A percentile compares a stretch with the other conserved stretches of the same genome.
Evolutionary conservation across 495 filamentous ascomycete species (phyloP).

Genomic region (Cercophora samala): DNA sequence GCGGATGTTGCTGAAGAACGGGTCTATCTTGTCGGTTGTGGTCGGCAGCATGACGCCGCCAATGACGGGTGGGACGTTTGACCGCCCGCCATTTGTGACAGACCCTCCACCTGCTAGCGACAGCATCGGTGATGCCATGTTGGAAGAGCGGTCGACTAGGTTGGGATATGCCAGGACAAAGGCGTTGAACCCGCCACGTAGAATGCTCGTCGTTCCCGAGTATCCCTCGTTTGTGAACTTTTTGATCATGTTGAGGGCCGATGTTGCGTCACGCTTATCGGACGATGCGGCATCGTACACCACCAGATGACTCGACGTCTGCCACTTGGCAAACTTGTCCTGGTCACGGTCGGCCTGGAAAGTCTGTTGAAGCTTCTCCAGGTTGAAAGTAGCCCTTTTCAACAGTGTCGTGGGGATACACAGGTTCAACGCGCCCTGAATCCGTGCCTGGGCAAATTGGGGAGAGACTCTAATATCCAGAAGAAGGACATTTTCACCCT

Average conservation of each 20-base stretch:
- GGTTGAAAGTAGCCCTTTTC: slow-evolving; percentile 86
- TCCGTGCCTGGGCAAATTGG: slow-evolving; percentile 70
- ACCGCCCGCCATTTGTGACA: slow-evolving; percentile 24
- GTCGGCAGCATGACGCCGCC: slow-evolving; percentile 84
- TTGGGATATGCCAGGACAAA: slow-evolving; percentile 48
- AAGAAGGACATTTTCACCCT: slow-evolving; percentile 59
- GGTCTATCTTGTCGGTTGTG: slow-evolving; percentile 64
- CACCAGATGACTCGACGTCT: slow-evolving; percentile 66
- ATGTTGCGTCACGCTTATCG: slow-evolving; percentile 72
- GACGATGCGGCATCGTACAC: slow-evolving; percentile 80
- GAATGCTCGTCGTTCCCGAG: slow-evolving; percentile 65
- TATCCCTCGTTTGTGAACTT: slow-evolving; percentile 89
- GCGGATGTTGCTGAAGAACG: slow-evolving; percentile 93
- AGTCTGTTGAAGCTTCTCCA: slow-evolving; percentile 83
- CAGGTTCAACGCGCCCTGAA: slow-evolving; percentile 78
- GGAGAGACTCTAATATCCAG: slow-evolving; percentile 88
- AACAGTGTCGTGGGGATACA: slow-evolving; percentile 94
- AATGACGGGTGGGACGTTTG: slow-evolving; percentile 68
- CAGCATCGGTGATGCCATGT: slow-evolving; percentile 38
- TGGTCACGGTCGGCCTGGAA: slow-evolving; percentile 75
- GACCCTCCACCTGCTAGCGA: slow-evolving; percentile 32
- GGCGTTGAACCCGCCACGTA: slow-evolving; percentile 58
- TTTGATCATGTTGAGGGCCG: slow-evolving; percentile 77
- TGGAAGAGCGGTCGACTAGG: slow-evolving; percentile 46
- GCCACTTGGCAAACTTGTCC: slow-evolving; percentile 74